Percentiles rank a stretch among this genome's conserved stretches.
phyloP scores from a whole-genome alignment of 495 filamentous ascomycete species.

The Aspergillus saccharolyticus region DNA sequence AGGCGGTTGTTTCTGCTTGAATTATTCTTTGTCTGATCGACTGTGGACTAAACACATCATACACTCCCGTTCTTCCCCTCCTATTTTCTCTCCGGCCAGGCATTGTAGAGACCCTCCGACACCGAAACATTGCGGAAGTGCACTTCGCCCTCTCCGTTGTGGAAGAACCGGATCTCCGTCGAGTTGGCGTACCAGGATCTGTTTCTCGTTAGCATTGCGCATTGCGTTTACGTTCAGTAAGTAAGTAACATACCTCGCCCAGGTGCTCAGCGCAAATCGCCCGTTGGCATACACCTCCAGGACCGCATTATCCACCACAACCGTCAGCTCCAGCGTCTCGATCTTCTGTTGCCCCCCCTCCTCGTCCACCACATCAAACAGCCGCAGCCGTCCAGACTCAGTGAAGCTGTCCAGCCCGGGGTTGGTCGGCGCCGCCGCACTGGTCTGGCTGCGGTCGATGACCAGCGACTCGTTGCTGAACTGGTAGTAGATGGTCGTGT shows the following conservation, averaged over 20 bases:
- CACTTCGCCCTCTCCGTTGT: slow-evolving; percentile 15
- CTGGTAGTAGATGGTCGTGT: slow-evolving; percentile 21
- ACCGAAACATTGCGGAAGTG: slow-evolving; percentile 14
- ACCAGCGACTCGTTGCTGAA: slow-evolving; percentile 24
- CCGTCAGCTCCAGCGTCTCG: slow-evolving; percentile 18
- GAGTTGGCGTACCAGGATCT: slow-evolving; percentile 24
- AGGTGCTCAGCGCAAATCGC: slow-evolving; percentile 19
- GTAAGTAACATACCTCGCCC: slow-evolving; percentile 15
- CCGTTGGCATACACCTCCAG: slow-evolving; percentile 23
- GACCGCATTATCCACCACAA: slow-evolving; percentile 19
- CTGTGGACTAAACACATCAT: background rate
- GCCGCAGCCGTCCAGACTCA: slow-evolving; percentile 15
- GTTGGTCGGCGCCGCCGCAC: slow-evolving; percentile 17
- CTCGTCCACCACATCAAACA: slow-evolving; percentile 13
- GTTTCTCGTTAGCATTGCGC: slow-evolving; percentile 7
- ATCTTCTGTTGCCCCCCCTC: slow-evolving; percentile 6
- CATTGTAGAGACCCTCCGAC: slow-evolving; percentile 20
- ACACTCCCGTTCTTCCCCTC: background rate
- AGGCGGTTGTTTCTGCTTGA: too few species aligned
- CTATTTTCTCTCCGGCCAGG: slow-evolving; percentile 17
- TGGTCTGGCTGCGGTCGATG: slow-evolving; percentile 19
- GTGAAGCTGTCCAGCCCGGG: slow-evolving; percentile 12
- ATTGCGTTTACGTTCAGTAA: background rate
- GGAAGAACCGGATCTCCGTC: slow-evolving; percentile 20
- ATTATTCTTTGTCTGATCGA: too few species aligned